Base-by-base conservation (phyloP, 176 grass and related monocot genomes). In the Raddia distichophylla region DNA sequence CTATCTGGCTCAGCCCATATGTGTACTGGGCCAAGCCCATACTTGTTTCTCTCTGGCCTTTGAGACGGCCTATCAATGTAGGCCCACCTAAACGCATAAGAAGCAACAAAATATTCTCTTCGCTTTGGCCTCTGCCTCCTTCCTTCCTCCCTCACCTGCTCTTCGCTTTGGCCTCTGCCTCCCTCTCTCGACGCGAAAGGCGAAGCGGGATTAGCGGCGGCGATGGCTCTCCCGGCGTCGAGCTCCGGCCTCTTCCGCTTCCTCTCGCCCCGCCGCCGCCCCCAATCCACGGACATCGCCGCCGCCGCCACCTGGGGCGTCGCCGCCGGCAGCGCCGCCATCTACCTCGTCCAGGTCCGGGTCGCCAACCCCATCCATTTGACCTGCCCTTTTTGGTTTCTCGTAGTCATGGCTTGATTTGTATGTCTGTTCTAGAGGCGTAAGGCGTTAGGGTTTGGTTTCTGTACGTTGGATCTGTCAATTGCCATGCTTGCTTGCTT, bases 311-410 rank as follows among this genome's bases (percentile, higher is more conserved):
- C 87, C 33, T 97, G 94, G 94, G 94, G 94, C 11, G 76, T 97
- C 62, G 80, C 81, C 62, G 94, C 91, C 42, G 76, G 82, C 79
- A 37, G 80, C 79, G 74, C 82, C 44, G 94, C 85, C 82, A 54
- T 97, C 67, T 97, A 91, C 89, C 60, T 97, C 68, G 83, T 97
- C 81, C 94, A 97, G 94, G 94, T 97, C 33, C 62, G 87, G 60
- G 35, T 27, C 37, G 12, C 1, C 8, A 0, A 9, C 27, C 7
- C 6, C 60, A 0, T 5, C 1, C 57, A 3, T 55, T 80, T 3
- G 11, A 5, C 8, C 46, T 4, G 18, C 1, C 2, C 2, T 46
- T 55, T 9, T 5, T 12, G 65, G 47, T 1, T 0, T 42, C 6
- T 10, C 5, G 11, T 11, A 9, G 2, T 11, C 10, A 0, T 44